These are phyloP conservation scores for Trichoderma atroviride DNA, from an alignment of 2,329 filamentous ascomycete species.

Conservation along the genomic window DNA sequence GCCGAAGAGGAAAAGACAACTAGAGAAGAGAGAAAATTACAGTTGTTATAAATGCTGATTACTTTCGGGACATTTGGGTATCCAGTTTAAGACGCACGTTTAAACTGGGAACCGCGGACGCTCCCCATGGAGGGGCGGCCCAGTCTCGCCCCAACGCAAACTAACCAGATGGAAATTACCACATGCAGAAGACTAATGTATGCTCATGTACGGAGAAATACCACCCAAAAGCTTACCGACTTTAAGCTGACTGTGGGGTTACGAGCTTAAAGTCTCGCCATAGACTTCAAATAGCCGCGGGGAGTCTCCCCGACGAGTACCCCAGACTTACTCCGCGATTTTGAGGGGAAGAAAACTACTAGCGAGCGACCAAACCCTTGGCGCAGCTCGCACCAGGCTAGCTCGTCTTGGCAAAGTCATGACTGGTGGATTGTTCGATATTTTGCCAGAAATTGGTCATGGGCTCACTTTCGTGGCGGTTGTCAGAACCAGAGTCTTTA, in stretches of 20 bases:
- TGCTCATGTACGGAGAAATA: background rate
- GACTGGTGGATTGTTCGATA: background rate
- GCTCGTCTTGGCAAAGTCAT: slow-evolving; percentile 10
- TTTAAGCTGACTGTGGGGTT: slow-evolving; percentile 4
- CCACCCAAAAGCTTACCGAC: background rate
- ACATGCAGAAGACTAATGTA: background rate
- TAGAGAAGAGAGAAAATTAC: background rate
- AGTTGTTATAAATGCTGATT: background rate
- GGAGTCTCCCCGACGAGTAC: slow-evolving; percentile 7
- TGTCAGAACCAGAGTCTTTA: background rate
- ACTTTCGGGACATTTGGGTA: background rate
- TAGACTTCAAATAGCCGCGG: background rate
- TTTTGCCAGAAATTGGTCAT: slow-evolving; percentile 1
- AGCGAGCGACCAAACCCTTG: background rate
- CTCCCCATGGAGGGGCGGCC: slow-evolving; percentile 3
- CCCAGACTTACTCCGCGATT: slow-evolving; percentile 16
- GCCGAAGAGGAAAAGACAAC: background rate
- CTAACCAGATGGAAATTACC: background rate
- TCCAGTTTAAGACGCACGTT: background rate
- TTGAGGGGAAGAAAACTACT: slow-evolving; percentile 6
- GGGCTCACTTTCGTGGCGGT: background rate
- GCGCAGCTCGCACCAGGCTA: background rate
- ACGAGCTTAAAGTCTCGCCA: slow-evolving; percentile 2
- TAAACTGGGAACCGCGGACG: background rate
- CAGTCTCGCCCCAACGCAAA: background rate